Percentiles rank a stretch among this genome's conserved stretches.
Conservation (phyloP, 1,284 basidiomycete species). For the Phellinidium pouzarii region DNA sequence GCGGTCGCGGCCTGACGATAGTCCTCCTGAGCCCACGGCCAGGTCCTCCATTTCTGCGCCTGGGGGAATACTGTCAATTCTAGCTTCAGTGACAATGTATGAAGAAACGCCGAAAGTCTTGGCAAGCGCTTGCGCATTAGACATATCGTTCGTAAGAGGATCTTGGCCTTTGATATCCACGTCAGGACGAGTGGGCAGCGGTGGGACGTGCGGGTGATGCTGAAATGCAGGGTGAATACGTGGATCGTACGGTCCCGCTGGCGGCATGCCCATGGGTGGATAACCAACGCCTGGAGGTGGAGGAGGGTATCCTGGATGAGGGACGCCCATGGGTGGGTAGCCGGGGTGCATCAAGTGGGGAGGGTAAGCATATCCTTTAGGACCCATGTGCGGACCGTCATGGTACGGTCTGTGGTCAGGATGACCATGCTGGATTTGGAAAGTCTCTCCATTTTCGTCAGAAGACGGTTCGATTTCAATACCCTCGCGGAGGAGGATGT, state of each 20-base stretch:
- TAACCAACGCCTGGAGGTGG: conserved; percentile 25
- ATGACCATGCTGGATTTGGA: conserved; percentile 33
- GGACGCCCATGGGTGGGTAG: conserved; percentile 40
- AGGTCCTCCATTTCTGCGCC: conserved; percentile 65
- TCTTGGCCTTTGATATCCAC: conserved; percentile 62
- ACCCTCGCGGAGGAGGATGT: conserved; percentile 55
- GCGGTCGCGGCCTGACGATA: conserved; percentile 62
- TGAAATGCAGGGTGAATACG: conserved; percentile 51
- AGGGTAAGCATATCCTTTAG: conserved; percentile 24
- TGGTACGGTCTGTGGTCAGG: conserved; percentile 28
- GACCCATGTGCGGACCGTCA: conserved; percentile 23
- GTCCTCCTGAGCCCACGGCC: conserved; percentile 62
- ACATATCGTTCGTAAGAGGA: conserved; percentile 70
- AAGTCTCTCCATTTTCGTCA: conserved; percentile 28
- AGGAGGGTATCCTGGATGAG: conserved; percentile 27
- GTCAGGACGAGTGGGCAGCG: conserved; percentile 27
- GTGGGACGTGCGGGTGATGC: conserved; percentile 31
- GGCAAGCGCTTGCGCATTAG: conserved; percentile 63
- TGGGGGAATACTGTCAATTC: conserved; percentile 36
- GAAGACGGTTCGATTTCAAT: conserved; percentile 44
- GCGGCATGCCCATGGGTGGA: conserved; percentile 36
- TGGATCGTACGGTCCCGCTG: conserved; percentile 43
- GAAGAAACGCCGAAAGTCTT: conserved; percentile 72
- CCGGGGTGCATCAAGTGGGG: conserved; percentile 38
- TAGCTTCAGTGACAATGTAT: conserved; percentile 58